Percentiles rank a stretch among this genome's conserved stretches.
These are phyloP conservation scores for Meyerozyma athensensis DNA, from an alignment of 1,139 yeast genomes.

Conservation along the genomic window DNA sequence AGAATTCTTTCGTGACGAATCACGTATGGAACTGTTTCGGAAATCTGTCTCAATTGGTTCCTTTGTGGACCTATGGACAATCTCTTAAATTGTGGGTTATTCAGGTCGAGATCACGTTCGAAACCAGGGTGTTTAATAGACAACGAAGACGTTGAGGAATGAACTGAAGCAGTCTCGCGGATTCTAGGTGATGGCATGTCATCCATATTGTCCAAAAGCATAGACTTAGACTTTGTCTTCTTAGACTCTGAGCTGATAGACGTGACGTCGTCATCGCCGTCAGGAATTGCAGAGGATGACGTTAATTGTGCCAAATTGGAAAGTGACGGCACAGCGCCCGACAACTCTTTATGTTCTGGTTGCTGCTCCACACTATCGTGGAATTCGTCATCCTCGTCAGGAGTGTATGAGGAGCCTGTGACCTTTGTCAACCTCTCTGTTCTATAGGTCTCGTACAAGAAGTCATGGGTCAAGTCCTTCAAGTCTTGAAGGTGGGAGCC, in stretches of 20 bases:
- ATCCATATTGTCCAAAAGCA: constrained; percentile 33
- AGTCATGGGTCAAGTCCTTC: constrained; percentile 89
- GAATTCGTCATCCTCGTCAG: constrained; percentile 25
- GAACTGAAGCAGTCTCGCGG: constrained; percentile 25
- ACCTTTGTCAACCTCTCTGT: constrained; percentile 69
- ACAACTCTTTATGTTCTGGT: constrained; percentile 7
- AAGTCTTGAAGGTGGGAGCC: constrained; percentile 93
- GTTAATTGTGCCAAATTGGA: constrained; percentile 63
- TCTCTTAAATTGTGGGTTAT: constrained; percentile 48
- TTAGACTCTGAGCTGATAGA: constrained; percentile 23
- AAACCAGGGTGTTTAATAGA: constrained; percentile 15
- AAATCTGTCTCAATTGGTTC: constrained; percentile 65
- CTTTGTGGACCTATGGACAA: constrained; percentile 60
- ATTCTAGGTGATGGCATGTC: constrained; percentile 27
- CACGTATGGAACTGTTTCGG: constrained; percentile 79
- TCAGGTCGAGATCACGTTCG: constrained; percentile 29
- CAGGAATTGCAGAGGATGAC: constrained; percentile 14
- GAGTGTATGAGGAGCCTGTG: constrained; percentile 21
- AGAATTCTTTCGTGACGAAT: constrained; percentile 69
- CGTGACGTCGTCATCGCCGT: constrained; percentile 12
- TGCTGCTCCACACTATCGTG: constrained; percentile 29
- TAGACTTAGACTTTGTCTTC: constrained; percentile 26
- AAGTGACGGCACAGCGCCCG: constrained; percentile 50
- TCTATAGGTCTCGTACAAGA: constrained; percentile 87
- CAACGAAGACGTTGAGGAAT: constrained; percentile 29